Percentiles rank a stretch among this genome's conserved stretches.
Evolutionary conservation across 2,329 filamentous ascomycete species (phyloP).

Genomic region (Penicillium palitans): DNA sequence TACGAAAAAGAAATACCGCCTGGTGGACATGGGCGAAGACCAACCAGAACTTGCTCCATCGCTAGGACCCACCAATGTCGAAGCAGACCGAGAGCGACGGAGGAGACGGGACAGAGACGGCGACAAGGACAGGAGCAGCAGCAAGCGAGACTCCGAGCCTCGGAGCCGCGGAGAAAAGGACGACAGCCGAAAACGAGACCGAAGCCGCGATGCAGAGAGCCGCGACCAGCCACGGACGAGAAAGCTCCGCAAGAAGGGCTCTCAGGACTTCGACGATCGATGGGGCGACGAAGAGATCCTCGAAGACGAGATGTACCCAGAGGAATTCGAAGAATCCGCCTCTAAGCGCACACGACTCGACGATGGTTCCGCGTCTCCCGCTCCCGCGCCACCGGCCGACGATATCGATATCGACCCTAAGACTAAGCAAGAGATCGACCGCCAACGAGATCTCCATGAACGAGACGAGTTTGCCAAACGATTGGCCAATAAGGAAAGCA

Average conservation of each 20-base stretch:
- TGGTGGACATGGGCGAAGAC: constrained; percentile 58
- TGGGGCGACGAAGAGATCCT: constrained; percentile 74
- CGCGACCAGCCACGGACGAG: constrained; percentile 50
- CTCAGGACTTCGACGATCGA: constrained; percentile 67
- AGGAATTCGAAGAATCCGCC: constrained; percentile 67
- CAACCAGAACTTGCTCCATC: constrained; percentile 29
- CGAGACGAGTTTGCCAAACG: constrained; percentile 78
- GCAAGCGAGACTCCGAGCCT: constrained; percentile 20
- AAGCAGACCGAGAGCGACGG: constrained; percentile 37
- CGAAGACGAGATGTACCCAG: constrained; percentile 39
- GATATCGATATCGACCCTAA: constrained; percentile 59
- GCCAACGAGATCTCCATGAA: constrained; percentile 69
- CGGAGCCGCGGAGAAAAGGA: constrained; percentile 36
- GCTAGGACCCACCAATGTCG: constrained; percentile 36
- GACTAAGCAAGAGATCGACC: constrained; percentile 57
- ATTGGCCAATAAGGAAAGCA: constrained; percentile 69
- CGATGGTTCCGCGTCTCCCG: constrained; percentile 45
- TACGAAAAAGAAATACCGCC: constrained; percentile 53
- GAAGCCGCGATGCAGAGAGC: constrained; percentile 37
- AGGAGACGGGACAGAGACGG: constrained; percentile 22
- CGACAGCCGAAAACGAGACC: constrained; percentile 41
- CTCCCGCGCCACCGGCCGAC: constrained; percentile 36
- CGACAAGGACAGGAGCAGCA: constrained; percentile 26
- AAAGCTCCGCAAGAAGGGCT: constrained; percentile 53
- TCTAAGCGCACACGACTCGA: constrained; percentile 71